Evolutionary conservation across 192 early-diverging fungal species (phyloP), one percentile per base, ranked within the genome.

Genomic region (Coemansia sp.): DNA sequence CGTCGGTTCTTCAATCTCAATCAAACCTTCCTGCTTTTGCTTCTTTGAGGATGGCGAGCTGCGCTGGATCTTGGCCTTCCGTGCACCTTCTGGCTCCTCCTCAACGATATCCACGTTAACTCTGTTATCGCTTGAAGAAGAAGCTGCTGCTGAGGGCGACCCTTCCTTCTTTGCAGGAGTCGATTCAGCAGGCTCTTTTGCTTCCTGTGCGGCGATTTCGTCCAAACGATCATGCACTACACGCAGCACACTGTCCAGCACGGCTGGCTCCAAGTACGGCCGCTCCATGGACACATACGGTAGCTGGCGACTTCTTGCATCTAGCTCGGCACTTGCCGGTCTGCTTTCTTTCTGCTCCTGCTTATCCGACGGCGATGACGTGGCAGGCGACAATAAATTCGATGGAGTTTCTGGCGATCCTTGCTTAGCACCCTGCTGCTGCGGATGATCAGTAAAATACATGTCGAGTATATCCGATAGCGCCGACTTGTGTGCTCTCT

Each of bases 1-100:
- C 2, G 57, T 54, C 2, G 72, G 72, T 40, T 76, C 72, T 13
- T 76, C 72, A n/a, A 76, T 40, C 59, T 76, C 58, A 14, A 76
- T 50, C 2, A 38, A 47, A 40, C 23, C 50, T n/a, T n/a, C n/a
- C 19, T 48, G 53, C n/a, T 49, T 55, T n/a, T n/a, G n/a, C 3
- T 11, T 20, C 16, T 15, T 10, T 20, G 10, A 20, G 14, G 41
- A 20, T 12, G 21, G 45, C 52, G 47, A 56, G 8, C 38, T 40
- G 43, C 44, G 45, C n/a, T 18, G 59, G 13, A 14, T 37, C 5
- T 49, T 37, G 13, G 50, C 20, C 10, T 40, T 16, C n/a, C 41
- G 18, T 5, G 9, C n/a, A 2, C 31, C 13, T 3, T 5, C 23
- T 3, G 14, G 33, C 11, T 4, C 8, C 55, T 70, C 69, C 0